A percentile compares a stretch with the other conserved stretches of the same genome.
phyloP scores from a whole-genome alignment of 371 early-diverging fungal species.

The Apophysomyces ossiformis region DNA sequence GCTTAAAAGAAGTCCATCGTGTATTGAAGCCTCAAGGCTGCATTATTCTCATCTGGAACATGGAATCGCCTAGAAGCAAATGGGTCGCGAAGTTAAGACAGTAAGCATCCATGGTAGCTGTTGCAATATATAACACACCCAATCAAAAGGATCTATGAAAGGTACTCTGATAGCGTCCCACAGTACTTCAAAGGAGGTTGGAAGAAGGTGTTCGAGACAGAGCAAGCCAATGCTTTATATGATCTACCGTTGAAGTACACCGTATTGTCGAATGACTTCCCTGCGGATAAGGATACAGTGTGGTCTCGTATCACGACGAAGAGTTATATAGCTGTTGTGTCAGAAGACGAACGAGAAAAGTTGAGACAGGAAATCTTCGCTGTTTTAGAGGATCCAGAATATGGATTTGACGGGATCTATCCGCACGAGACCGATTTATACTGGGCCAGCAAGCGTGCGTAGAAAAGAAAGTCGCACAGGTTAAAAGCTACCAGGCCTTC shows the following conservation, averaged over 20 bases:
- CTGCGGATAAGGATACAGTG: conserved; percentile 19
- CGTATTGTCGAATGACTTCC: conserved; percentile 28
- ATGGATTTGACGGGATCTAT: conserved; percentile 24
- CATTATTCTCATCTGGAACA: conserved; percentile 54
- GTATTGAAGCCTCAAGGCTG: conserved; percentile 51
- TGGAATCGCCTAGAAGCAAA: conserved; percentile 43
- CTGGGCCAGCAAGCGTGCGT: conserved; percentile 29
- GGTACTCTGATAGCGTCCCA: conserved; percentile 34
- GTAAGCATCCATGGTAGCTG: conserved; percentile 17
- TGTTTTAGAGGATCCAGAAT: conserved; percentile 28
- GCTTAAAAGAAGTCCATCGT: conserved; percentile 48
- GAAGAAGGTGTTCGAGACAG: conserved; percentile 37
- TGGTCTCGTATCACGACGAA: conserved; percentile 46
- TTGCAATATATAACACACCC: background rate
- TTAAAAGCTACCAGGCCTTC: too few relatives aligned
- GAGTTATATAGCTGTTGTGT: conserved; percentile 48
- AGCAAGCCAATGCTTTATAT: conserved; percentile 32
- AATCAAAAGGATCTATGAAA: conserved; percentile 33
- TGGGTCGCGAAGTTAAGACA: conserved; percentile 46
- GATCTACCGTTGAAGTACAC: conserved; percentile 27
- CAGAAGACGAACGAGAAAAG: conserved; percentile 21
- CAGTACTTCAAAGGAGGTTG: conserved; percentile 47
- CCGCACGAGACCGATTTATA: conserved; percentile 43
- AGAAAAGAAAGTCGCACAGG: background rate
- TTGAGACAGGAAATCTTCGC: conserved; percentile 29